phyloP scores from a whole-genome alignment of 2,329 filamentous ascomycete genomes.

The Ophiostoma triangulosporum region DNA sequence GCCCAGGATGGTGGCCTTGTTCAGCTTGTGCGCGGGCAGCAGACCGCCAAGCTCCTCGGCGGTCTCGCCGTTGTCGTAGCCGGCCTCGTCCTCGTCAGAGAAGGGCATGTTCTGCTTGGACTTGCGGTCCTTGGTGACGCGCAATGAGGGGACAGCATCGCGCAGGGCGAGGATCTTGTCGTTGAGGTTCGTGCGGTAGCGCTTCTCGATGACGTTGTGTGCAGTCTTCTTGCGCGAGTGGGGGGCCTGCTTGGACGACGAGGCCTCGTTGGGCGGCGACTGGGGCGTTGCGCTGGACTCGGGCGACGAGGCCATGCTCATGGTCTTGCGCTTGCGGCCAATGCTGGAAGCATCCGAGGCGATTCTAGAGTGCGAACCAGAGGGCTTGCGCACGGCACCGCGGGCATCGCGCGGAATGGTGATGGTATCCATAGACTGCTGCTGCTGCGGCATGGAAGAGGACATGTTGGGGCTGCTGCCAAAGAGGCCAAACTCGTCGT shows the following conservation, averaged over 20 bases:
- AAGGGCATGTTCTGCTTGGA: conserved; percentile 24
- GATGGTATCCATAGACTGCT: not conserved
- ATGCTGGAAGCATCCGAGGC: conserved; percentile 11
- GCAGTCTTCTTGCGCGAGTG: conserved; percentile 55
- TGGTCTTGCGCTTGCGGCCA: conserved; percentile 22
- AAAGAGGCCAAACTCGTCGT: not conserved
- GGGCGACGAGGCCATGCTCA: conserved; percentile 11
- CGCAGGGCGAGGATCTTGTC: conserved; percentile 67
- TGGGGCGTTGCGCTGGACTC: conserved; percentile 12
- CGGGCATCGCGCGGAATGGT: conserved; percentile 10
- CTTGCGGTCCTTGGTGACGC: conserved; percentile 23
- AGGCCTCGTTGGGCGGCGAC: conserved; percentile 14
- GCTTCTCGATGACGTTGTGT: conserved; percentile 77
- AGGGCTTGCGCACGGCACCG: conserved; percentile 16
- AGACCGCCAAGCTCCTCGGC: conserved; percentile 25
- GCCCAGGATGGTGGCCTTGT: conserved; percentile 30
- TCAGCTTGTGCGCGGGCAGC: conserved; percentile 27
- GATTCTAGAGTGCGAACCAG: not conserved
- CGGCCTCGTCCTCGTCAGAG: conserved; percentile 25
- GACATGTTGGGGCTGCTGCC: not conserved
- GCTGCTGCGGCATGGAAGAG: not conserved
- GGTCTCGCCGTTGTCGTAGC: conserved; percentile 28
- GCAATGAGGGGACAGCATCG: conserved; percentile 49
- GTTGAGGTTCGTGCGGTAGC: conserved; percentile 72
- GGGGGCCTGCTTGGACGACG: conserved; percentile 3